Evolutionary conservation across 371 early-diverging fungal species (phyloP), one percentile per base, ranked within the genome.

Genomic region (Mucor sp.): DNA sequence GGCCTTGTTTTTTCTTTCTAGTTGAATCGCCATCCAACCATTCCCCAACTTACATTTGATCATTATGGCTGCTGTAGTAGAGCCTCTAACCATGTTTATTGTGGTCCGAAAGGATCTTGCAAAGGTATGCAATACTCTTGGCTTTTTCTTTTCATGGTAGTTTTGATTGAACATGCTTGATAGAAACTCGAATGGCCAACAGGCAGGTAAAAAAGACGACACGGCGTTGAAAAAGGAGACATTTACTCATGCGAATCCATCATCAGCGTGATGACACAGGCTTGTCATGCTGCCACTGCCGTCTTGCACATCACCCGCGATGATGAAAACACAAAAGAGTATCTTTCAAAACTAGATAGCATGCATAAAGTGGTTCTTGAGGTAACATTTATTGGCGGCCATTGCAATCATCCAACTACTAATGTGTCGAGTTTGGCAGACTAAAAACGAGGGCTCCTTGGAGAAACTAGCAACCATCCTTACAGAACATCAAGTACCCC

Each of bases 251-350:
- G 4, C 21, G 6, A 23, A 17, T 12, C 14, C 11, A 32, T 65
- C 6, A 11, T 17, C 65, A 93, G 94, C 69, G 85, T 95, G 1
- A 91, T 95, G 47, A 79, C 94, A 5, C 96, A 95, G 72, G 96
- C 95, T 7, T 90, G 93, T 61, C 96, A 95, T 69, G 96, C 94
- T 1, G 75, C 91, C 8, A 90, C 91, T 1, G 91, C 91, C 17
- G 84, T 87, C 32, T 75, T 95, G 6, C 89, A 88, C 68, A 74
- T 81, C 47, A 86, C 87, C 21, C 77, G 82, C 12, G 84, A 68
- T 21, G 61, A 65, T 37, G 62, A 59, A 56, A 41, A 48, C 39
- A 44, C 57, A 15, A 65, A 81, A 35, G 82, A 80, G 19, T 95
- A 95, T 67, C 71, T 87, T 17, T 59, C 72, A 11, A 83, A 92